Evolutionary conservation across 1,139 yeast genomes (phyloP).

Genomic region (Pichia sp.): DNA sequence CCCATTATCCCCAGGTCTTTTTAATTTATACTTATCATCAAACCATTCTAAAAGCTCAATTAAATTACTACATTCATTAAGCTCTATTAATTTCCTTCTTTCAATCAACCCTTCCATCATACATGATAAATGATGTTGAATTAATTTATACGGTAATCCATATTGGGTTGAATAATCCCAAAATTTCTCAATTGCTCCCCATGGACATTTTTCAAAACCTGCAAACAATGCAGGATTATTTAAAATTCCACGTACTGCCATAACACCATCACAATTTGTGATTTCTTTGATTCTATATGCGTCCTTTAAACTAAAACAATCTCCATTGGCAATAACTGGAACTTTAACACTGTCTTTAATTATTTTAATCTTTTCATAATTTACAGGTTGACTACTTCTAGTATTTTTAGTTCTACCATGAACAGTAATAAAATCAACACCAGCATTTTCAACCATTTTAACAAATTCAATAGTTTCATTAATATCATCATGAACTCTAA

Average conservation of each 20-base stretch:
- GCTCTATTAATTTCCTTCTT: slow-evolving; percentile 47
- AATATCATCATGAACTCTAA: slow-evolving; percentile 74
- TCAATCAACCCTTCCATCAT: slow-evolving; percentile 67
- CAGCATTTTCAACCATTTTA: slow-evolving; percentile 68
- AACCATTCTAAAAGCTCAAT: slow-evolving; percentile 77
- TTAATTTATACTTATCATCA: slow-evolving; percentile 60
- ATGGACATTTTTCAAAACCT: slow-evolving; percentile 69
- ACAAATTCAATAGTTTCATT: slow-evolving; percentile 71
- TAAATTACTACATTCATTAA: slow-evolving; percentile 56
- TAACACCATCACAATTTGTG: slow-evolving; percentile 85
- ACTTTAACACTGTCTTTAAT: slow-evolving; percentile 56
- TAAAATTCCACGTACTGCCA: slow-evolving; percentile 90
- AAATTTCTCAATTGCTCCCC: slow-evolving; percentile 83
- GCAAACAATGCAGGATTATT: slow-evolving; percentile 83
- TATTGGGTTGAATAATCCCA: slow-evolving; percentile 73
- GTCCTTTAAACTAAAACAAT: slow-evolving; percentile 67
- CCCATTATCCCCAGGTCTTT: slow-evolving; percentile 58
- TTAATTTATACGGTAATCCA: slow-evolving; percentile 76
- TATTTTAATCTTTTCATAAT: slow-evolving; percentile 70
- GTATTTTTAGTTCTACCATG: slow-evolving; percentile 89
- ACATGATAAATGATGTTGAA: slow-evolving; percentile 83
- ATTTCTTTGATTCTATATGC: slow-evolving; percentile 50
- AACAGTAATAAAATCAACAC: slow-evolving; percentile 89
- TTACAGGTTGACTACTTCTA: slow-evolving; percentile 75
- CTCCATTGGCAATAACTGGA: slow-evolving; percentile 95